Evolutionary conservation across 2,329 filamentous ascomycete species (phyloP), one percentile per base, ranked within the genome.

Genomic region (Cladosporium sp.): DNA sequence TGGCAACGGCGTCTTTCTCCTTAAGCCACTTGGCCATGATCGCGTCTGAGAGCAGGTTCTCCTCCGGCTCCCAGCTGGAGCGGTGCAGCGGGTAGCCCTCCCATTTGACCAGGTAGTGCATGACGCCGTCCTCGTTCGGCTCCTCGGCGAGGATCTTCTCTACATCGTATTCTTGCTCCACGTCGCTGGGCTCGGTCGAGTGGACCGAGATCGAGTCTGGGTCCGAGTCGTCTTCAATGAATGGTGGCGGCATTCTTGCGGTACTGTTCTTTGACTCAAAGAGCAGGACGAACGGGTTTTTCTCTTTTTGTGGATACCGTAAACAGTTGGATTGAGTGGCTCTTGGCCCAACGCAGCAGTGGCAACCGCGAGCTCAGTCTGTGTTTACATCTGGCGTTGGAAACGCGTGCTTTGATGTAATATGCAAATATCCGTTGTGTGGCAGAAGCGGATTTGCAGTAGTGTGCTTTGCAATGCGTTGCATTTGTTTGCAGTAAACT

Each of bases 81-180:
- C 56, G 48, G 9, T 55, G 40, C 0, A 65, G 54, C 4, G 58
- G 53, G 48, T 66, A 69, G 22, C 62, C 63, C 19, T 60, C 56
- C 67, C 67, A 69, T 46, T 67, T 65, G 45, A 67, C 50, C 8
- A 68, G 57, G 46, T 65, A 68, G 11, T 50, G 9, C 19, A 31
- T 10, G 16, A 34, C 35, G 6, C 40, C 49, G 8, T 57, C 51
- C 8, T 46, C 33, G 31, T 56, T 38, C 10, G 11, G 33, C 13
- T 55, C 35, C 22, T 65, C 63, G 19, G 59, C 56, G 4, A 68
- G 53, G n/a, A 68, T 61, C 32, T 53, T 56, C 34, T 69, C 67
- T 11, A 69, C 64, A 10, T 54, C 44, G 48, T 64, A 69, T 9
- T 56, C 56, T 5, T 54, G 58, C 4, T 61, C 57, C 2, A 54